Evolutionary conservation across 2,329 filamentous ascomycete genomes (phyloP).

Genomic region (Fusarium verticillioides): DNA sequence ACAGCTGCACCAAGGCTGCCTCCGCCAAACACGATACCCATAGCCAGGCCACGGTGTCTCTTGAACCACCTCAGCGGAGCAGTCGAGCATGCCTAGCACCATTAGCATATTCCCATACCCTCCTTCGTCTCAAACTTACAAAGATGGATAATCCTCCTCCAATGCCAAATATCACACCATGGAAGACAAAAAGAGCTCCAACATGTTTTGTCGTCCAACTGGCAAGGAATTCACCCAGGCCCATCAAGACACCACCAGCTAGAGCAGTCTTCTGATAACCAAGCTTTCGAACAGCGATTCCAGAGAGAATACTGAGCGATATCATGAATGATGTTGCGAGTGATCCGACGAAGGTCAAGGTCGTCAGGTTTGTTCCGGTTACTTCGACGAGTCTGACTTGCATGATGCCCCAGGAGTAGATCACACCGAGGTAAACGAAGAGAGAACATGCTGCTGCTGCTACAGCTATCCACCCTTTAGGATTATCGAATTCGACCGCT

Average conservation of each 20-base stretch:
- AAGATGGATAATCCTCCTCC: slow-evolving; percentile 41
- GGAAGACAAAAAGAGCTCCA: slow-evolving; percentile 41
- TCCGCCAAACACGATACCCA: slow-evolving; percentile 47
- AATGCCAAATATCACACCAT: slow-evolving; percentile 43
- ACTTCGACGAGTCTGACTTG: slow-evolving; percentile 45
- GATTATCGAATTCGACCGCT: slow-evolving; percentile 22
- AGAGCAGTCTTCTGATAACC: slow-evolving; percentile 42
- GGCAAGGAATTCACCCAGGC: slow-evolving; percentile 45
- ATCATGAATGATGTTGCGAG: slow-evolving; percentile 45
- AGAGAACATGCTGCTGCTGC: slow-evolving; percentile 37
- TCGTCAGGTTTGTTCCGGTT: slow-evolving; percentile 39
- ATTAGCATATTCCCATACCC: accelerated
- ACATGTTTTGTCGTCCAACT: slow-evolving; percentile 43
- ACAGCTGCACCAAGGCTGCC: slow-evolving; percentile 45
- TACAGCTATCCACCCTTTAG: slow-evolving; percentile 33
- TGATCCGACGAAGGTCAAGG: slow-evolving; percentile 46
- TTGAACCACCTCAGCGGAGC: slow-evolving; percentile 43
- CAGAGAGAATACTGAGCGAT: slow-evolving; percentile 36
- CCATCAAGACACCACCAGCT: slow-evolving; percentile 42
- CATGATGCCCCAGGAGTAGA: slow-evolving; percentile 49
- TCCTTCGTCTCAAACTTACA: background rate
- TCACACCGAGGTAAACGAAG: slow-evolving; percentile 46
- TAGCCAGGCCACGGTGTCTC: slow-evolving; percentile 43
- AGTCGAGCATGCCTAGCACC: slow-evolving; percentile 30
- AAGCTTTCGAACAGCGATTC: slow-evolving; percentile 31